phyloP scores from a whole-genome alignment of 352 stramenopile genomes.

The Phytopythium montanum region DNA sequence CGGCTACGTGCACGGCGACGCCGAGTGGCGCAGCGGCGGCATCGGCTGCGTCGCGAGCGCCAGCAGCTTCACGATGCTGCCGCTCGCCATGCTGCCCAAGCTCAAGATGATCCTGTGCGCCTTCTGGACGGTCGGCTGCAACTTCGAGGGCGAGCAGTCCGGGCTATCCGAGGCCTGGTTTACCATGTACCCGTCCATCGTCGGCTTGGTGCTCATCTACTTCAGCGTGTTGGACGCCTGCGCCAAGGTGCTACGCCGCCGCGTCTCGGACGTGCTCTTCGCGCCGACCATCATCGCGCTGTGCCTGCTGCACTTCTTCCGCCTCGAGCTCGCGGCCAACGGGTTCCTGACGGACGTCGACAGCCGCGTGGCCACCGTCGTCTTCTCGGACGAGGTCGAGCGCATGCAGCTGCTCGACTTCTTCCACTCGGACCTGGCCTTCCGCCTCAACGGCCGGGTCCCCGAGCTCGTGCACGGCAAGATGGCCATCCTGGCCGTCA shows the following conservation, averaged over 20 bases:
- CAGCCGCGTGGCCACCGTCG: conserved; percentile 8
- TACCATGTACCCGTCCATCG: conserved; percentile 29
- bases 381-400: conserved; percentile 11
- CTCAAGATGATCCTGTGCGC: conserved; percentile 15
- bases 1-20: conserved; percentile 12
- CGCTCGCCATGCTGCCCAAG: conserved; percentile 13
- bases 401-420: conserved; percentile 11
- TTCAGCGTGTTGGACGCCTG: conserved; percentile 18
- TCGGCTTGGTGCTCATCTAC: conserved; percentile 19
- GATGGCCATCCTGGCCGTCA: conserved; percentile 13
- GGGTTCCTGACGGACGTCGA: conserved; percentile 13
- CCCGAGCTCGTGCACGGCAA: conserved; percentile 16
- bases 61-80: conserved; percentile 15
- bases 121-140: conserved; percentile 20
- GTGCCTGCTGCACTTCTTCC: conserved; percentile 14
- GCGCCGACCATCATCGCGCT: conserved; percentile 13
- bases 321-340: conserved; percentile 2
- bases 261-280: conserved; percentile 17
- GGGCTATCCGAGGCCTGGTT: conserved; percentile 24
- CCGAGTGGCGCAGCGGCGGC: not conserved
- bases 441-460: conserved; percentile 22
- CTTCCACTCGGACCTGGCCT: conserved; percentile 7
- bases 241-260: conserved; percentile 11
- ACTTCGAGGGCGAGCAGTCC: conserved; percentile 23
- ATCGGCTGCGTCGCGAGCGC: conserved; percentile 14